Conservation (phyloP, 2,329 filamentous ascomycete species). For the Claviceps sp. region DNA sequence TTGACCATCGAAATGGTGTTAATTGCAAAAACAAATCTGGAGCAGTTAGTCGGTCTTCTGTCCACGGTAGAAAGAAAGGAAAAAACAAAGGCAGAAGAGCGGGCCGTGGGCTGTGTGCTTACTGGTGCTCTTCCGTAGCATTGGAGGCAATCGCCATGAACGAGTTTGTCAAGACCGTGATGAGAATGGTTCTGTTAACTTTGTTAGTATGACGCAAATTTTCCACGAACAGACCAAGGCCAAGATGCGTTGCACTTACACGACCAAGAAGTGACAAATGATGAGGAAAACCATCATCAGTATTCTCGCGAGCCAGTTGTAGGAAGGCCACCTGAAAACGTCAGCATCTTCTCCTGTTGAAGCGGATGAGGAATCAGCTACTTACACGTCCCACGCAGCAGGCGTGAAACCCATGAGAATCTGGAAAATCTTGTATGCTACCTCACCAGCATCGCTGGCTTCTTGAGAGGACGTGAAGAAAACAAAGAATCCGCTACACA, state of each 20-base stretch:
- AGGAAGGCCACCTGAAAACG: constrained; percentile 45
- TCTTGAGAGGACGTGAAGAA: constrained; percentile 76
- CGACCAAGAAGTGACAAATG: constrained; percentile 88
- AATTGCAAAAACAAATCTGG: constrained; percentile 76
- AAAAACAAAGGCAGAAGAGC: neutral
- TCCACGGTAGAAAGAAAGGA: neutral
- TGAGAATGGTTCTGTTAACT: constrained; percentile 59
- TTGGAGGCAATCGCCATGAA: constrained; percentile 94
- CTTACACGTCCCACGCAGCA: constrained; percentile 78
- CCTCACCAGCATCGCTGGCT: constrained; percentile 53
- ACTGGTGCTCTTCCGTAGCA: constrained; percentile 78
- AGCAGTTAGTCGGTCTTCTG: constrained; percentile 5
- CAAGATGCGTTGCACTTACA: constrained; percentile 32
- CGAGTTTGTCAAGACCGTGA: constrained; percentile 90
- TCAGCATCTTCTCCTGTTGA: neutral
- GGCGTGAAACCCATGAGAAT: constrained; percentile 93
- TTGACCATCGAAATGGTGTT: constrained; percentile 98
- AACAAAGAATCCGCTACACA: constrained; percentile 89
- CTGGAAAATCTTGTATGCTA: constrained; percentile 88
- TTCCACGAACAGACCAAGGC: no score
- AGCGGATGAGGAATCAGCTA: constrained; percentile 6
- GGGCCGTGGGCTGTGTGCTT: constrained; percentile 13
- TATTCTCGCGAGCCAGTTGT: constrained; percentile 64
- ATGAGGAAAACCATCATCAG: constrained; percentile 75
- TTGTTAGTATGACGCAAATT: neutral